Base-by-base conservation (phyloP, 2,329 filamentous ascomycete species). In the Purpureocillium lavendulum region DNA sequence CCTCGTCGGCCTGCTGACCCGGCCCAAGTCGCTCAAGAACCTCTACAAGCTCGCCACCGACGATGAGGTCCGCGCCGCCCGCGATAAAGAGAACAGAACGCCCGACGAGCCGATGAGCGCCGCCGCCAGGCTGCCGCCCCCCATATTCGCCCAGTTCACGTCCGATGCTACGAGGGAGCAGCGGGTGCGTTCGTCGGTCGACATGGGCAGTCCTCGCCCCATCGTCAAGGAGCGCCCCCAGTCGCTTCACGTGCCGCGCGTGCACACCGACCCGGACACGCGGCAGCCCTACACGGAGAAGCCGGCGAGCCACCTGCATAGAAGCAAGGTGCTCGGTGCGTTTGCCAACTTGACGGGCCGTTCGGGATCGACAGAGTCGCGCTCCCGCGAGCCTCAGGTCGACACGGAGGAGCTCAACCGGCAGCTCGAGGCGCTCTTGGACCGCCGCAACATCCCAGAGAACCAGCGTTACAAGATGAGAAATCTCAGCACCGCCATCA, bases 391-490 rank as follows among this genome's bases (percentile, higher is more conserved):
- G 34, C 55, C 56, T 7, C 44, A 50, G n/a, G 61, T 78, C 24
- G 65, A 74, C 40, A 66, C 69, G n/a, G 65, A 69, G 49, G 67
- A 78, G 45, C 71, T 80, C 31, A 67, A 75, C 45, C 64, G 61
- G 41, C 73, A 78, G 45, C 69, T 79, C 35, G 76, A 82, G 51
- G 76, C 73, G 3, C 71, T 78, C 61, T 59, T 94, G 61, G 87
- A 95, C 57, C 80, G 89, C 14, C 77, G 90, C 47, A 95, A 97
- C 53, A 94, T 97, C 40, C 89, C 90, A 3, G 86, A 94, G 54
- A 85, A 95, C 47, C 88, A 95, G 70, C 76, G 90, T 40, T 87
- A 90, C 60, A 94, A 94, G 65, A 96, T 98, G 88, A 78, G 90
- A 34, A 89, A 82, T 41, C 69, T 98, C 44, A 87, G 86, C 46